Percentiles rank a stretch among this genome's conserved stretches.
phyloP scores from a whole-genome alignment of 2,329 filamentous ascomycete genomes.

The Colletotrichum orbiculare region DNA sequence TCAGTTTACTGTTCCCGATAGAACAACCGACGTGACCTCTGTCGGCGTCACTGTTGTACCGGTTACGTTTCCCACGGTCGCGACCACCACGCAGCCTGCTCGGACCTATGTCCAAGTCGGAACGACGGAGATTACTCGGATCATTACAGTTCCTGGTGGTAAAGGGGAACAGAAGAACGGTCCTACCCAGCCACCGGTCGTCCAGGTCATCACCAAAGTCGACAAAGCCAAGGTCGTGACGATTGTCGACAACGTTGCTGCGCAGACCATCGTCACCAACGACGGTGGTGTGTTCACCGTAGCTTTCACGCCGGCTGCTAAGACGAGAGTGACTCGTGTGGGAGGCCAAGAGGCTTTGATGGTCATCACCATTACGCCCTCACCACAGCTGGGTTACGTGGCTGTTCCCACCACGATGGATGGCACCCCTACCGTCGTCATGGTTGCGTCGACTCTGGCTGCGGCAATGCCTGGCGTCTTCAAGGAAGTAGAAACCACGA shows the following conservation, averaged over 20 bases:
- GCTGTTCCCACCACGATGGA: constrained; percentile 15
- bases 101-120: constrained; percentile 37
- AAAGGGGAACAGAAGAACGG: constrained; percentile 5
- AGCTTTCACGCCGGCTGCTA: constrained; percentile 12
- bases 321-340: constrained; percentile 15
- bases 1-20: background rate
- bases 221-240: constrained; percentile 37
- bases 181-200: constrained; percentile 32
- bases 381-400: constrained; percentile 4
- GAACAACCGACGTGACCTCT: constrained; percentile 19
- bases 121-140: constrained; percentile 38
- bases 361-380: constrained; percentile 32
- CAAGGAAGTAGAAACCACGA: constrained; percentile 8
- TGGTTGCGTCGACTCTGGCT: constrained; percentile 7
- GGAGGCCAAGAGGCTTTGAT: constrained; percentile 29
- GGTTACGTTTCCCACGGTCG: background rate
- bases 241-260: constrained; percentile 22
- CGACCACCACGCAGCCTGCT: background rate
- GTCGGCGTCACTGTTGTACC: constrained; percentile 20
- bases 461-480: background rate
- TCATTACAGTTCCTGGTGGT: constrained; percentile 33
- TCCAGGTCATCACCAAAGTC: constrained; percentile 40
- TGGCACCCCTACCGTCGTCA: background rate
- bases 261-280: constrained; percentile 31
- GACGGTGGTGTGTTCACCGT: constrained; percentile 27